Evolutionary conservation across 768 basidiomycete genomes (phyloP).

Genomic region (Plicaturopsis crispa): DNA sequence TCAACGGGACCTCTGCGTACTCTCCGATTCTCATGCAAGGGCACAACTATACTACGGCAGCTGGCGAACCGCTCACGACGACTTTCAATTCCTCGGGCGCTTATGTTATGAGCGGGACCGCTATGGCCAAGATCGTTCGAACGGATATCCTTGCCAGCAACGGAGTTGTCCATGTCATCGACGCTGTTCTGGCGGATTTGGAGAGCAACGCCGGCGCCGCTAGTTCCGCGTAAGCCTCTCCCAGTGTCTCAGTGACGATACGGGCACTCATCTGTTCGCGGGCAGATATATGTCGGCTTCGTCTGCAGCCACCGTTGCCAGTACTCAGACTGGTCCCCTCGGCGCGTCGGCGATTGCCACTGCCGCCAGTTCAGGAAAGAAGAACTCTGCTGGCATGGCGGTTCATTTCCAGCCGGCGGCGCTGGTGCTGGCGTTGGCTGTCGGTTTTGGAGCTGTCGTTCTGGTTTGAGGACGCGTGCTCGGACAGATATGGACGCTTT

Average conservation of each 20-base stretch:
- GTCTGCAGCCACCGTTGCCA: conserved; percentile 30
- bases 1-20: conserved; percentile 66
- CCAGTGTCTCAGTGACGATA: not conserved
- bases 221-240: conserved; percentile 40
- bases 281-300: conserved; percentile 37
- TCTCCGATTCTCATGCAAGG: conserved; percentile 36
- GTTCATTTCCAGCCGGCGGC: no score
- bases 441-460: no score
- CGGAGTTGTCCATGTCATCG: conserved; percentile 62
- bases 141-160: conserved; percentile 56
- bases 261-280: not conserved
- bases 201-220: conserved; percentile 35
- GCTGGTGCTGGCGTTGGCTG: no score
- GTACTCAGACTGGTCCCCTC: conserved; percentile 34
- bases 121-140: conserved; percentile 45
- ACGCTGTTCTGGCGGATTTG: conserved; percentile 43
- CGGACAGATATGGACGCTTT: no score
- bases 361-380: not conserved
- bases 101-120: conserved; percentile 41
- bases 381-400: no score
- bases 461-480: no score
- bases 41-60: conserved; percentile 41
- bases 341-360: conserved; percentile 12
- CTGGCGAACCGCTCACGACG: conserved; percentile 47
- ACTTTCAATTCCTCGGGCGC: conserved; percentile 46